These are phyloP conservation scores for Xylariaceae sp. DNA, from an alignment of 2,329 filamentous ascomycete genomes.

Conservation along the genomic window DNA sequence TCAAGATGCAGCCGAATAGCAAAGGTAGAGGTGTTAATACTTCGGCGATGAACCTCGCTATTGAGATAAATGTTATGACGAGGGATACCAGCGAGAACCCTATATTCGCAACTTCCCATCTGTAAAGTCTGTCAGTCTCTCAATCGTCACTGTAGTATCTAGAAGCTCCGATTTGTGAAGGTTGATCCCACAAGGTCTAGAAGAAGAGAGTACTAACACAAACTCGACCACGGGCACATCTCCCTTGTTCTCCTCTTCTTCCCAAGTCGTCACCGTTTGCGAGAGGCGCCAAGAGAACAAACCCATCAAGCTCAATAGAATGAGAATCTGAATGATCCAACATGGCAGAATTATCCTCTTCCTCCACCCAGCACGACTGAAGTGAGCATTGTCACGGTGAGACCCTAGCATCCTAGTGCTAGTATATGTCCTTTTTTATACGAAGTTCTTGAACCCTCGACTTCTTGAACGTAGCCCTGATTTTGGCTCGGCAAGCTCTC, in stretches of 20 bases:
- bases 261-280: slow-evolving; percentile 51
- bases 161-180: neutral
- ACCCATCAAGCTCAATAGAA: slow-evolving; percentile 56
- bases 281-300: slow-evolving; percentile 62
- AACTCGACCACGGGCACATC: slow-evolving; percentile 54
- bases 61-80: slow-evolving; percentile 54
- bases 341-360: slow-evolving; percentile 54
- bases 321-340: slow-evolving; percentile 56
- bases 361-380: slow-evolving; percentile 59
- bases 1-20: slow-evolving; percentile 59
- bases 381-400: slow-evolving; percentile 60
- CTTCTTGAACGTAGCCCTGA: neutral
- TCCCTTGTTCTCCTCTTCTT: slow-evolving; percentile 49
- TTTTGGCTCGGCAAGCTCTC: neutral
- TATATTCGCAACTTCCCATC: slow-evolving; percentile 63
- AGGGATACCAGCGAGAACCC: slow-evolving; percentile 55
- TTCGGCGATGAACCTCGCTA: slow-evolving; percentile 55
- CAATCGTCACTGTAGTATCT: neutral
- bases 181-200: neutral
- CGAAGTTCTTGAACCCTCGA: neutral
- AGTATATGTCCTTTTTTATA: neutral
- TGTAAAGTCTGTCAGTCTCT: slow-evolving; percentile 35
- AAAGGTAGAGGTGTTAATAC: slow-evolving; percentile 62
- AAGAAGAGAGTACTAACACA: slow-evolving; percentile 51
- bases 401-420: slow-evolving; percentile 45